These are phyloP conservation scores for Xylariaceae sp. DNA, from an alignment of 2,329 filamentous ascomycete genomes.

Conservation along the genomic window DNA sequence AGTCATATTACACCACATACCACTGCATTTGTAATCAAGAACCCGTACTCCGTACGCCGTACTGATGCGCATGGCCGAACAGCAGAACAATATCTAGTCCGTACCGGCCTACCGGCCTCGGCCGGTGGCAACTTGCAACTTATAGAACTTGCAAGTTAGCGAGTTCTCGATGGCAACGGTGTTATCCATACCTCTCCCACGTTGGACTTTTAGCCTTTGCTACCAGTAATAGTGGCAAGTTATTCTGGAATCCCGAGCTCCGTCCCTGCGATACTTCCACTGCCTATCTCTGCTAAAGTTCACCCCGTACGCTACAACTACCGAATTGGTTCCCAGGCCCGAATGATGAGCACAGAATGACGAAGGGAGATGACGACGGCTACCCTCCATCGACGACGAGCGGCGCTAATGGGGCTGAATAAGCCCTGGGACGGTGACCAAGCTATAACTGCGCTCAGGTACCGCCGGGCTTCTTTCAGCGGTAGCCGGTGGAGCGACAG, in stretches of 20 bases:
- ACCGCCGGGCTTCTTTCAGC: neutral
- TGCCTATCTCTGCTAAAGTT: too few relatives aligned
- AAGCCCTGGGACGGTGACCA: neutral
- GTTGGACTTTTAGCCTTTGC: neutral
- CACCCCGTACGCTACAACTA: too few relatives aligned
- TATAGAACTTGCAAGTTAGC: too few relatives aligned
- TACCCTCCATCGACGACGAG: neutral
- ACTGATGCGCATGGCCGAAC: too few relatives aligned
- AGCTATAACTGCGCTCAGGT: neutral
- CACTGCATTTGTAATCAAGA: too few relatives aligned
- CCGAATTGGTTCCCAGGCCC: neutral
- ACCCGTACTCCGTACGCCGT: too few relatives aligned
- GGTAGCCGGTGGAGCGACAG: neutral
- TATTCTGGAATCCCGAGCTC: neutral
- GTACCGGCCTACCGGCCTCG: too few relatives aligned
- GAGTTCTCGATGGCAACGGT: too few relatives aligned
- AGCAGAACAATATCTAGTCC: too few relatives aligned
- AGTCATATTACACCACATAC: too few relatives aligned
- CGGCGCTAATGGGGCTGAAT: neutral
- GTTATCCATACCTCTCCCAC: neutral
- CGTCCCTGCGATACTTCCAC: too few relatives aligned
- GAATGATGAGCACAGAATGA: slow-evolving; percentile 4
- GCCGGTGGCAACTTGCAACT: too few relatives aligned
- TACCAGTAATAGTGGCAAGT: neutral
- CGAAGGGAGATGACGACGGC: slow-evolving; percentile 9